phyloP scores from a whole-genome alignment of 2,329 filamentous ascomycete species.

The Calonectria multiphialidica region DNA sequence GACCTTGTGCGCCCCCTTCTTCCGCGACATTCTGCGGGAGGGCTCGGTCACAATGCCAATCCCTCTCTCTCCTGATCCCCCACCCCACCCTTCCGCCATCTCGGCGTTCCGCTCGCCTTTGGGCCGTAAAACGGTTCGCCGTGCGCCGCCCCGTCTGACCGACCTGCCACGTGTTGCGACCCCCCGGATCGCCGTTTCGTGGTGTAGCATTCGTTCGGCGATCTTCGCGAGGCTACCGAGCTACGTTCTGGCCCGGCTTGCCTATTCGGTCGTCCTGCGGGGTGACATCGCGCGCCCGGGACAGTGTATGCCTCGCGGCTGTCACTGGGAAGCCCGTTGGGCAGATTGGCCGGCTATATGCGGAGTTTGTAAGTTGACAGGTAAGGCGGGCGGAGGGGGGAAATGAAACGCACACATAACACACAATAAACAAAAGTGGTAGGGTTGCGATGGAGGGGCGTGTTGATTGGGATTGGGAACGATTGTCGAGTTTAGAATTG shows the following conservation, averaged over 20 bases:
- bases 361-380: neutral
- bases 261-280: neutral
- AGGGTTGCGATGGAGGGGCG: neutral
- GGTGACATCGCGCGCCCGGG: neutral
- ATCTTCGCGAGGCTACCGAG: neutral
- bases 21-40: neutral
- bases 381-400: no score
- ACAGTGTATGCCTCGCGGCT: neutral
- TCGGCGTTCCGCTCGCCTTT: neutral
- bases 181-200: neutral
- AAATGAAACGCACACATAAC: no score
- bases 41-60: neutral
- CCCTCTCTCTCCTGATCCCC: neutral
- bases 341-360: neutral
- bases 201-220: neutral
- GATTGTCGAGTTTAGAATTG: neutral
- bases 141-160: neutral
- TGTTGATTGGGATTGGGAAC: neutral
- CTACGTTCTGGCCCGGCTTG: neutral
- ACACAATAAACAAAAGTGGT: neutral
- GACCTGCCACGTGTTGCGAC: conserved; percentile 1
- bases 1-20: conserved; percentile 54
- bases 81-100: neutral
- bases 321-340: no score
- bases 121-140: neutral